Conservation (phyloP, 495 filamentous ascomycete species). For the Aspergillus conjunctus region DNA sequence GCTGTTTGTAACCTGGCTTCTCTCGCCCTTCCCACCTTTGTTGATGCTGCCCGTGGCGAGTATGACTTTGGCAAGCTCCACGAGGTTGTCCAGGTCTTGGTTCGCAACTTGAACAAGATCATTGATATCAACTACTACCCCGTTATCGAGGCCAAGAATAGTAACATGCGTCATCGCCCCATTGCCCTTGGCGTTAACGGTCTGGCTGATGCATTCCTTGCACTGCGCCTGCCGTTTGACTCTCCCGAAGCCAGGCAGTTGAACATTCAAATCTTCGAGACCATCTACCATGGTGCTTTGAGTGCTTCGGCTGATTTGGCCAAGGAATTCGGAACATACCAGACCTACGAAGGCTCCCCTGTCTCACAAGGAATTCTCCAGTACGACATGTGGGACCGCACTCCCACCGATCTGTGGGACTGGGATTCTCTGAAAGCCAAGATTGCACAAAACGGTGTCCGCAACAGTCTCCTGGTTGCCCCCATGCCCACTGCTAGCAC, state of each 20-base stretch:
- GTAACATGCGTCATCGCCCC: slow-evolving; percentile 93
- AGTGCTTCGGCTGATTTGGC: slow-evolving; percentile 87
- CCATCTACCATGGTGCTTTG: slow-evolving; percentile 95
- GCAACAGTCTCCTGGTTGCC: slow-evolving; percentile 91
- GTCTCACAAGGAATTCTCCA: slow-evolving; percentile 95
- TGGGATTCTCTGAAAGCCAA: slow-evolving; percentile 87
- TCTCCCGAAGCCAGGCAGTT: slow-evolving; percentile 89
- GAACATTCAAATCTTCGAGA: slow-evolving; percentile 99
- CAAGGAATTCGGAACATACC: slow-evolving; percentile 78
- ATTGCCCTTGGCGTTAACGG: slow-evolving; percentile 97
- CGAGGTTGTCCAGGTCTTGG: slow-evolving; percentile 85
- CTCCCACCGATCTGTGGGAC: slow-evolving; percentile 92
- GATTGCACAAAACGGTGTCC: slow-evolving; percentile 87
- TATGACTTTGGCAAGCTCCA: slow-evolving; percentile 97
- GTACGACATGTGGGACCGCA: slow-evolving; percentile 98
- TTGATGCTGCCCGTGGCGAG: slow-evolving; percentile 75
- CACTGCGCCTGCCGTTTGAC: slow-evolving; percentile 94
- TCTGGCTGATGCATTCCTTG: slow-evolving; percentile 98
- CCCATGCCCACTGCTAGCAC: slow-evolving; percentile 98
- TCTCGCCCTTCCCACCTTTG: slow-evolving; percentile 83
- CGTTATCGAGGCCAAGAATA: slow-evolving; percentile 85
- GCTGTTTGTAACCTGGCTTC: slow-evolving; percentile 98
- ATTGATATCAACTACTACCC: slow-evolving; percentile 98
- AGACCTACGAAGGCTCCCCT: slow-evolving; percentile 89
- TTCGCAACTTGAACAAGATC: slow-evolving; percentile 94